These are phyloP conservation scores for Suillus discolor DNA, from an alignment of 768 basidiomycete species.

Conservation along the genomic window DNA sequence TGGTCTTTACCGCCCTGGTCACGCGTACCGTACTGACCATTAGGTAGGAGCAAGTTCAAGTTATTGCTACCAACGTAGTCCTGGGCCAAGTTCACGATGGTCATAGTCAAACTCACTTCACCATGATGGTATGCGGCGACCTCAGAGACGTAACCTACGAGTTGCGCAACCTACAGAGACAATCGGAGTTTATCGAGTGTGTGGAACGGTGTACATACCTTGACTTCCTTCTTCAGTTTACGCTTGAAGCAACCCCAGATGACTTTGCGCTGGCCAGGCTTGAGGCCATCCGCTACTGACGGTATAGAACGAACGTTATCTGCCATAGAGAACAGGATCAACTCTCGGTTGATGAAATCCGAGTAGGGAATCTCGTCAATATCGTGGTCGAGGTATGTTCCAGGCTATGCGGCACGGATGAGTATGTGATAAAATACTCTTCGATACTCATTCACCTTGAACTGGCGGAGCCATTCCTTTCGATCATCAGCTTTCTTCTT, in stretches of 20 bases:
- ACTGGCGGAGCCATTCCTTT: constrained; percentile 96
- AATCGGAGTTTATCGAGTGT: background rate
- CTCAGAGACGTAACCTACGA: constrained; percentile 93
- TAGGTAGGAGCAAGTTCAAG: constrained; percentile 81
- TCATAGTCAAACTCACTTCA: constrained; percentile 81
- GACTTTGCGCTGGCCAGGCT: constrained; percentile 97
- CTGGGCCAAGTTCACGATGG: constrained; percentile 94
- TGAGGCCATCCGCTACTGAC: constrained; percentile 89
- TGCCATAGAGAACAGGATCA: constrained; percentile 99
- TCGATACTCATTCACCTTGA: constrained; percentile 59
- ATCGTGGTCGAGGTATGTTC: constrained; percentile 91
- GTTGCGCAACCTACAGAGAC: constrained; percentile 77
- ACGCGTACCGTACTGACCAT: constrained; percentile 96
- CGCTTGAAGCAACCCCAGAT: constrained; percentile 96
- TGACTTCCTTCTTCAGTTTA: constrained; percentile 90
- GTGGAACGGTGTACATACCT: constrained; percentile 48
- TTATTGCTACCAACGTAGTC: constrained; percentile 96
- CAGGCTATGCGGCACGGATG: constrained; percentile 58
- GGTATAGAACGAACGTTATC: constrained; percentile 99
- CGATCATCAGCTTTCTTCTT: constrained; percentile 99
- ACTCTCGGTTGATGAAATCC: constrained; percentile 97
- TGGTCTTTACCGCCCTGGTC: constrained; percentile 94
- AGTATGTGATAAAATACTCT: background rate
- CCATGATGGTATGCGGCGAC: constrained; percentile 97
- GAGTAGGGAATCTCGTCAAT: constrained; percentile 83